phyloP scores from a whole-genome alignment of 768 basidiomycete species.

The Russula sp. region DNA sequence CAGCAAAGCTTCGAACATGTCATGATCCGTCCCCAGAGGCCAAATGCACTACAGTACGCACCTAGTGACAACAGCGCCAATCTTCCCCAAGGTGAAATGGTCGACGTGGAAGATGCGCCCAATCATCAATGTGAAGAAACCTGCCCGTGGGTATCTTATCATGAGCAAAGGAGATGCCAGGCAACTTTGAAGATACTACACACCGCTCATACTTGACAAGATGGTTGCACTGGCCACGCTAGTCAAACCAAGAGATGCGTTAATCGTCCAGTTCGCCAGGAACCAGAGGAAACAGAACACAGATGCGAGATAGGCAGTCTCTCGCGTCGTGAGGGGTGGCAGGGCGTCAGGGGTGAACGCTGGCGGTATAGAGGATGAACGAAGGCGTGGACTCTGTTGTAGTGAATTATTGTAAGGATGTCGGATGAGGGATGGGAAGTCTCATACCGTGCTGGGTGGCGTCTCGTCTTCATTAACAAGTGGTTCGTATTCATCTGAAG shows the following conservation, averaged over 20 bases:
- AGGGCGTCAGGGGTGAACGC: slow-evolving; percentile 22
- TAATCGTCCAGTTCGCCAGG: slow-evolving; percentile 88
- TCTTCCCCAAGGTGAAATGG: slow-evolving; percentile 64
- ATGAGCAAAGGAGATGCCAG: slow-evolving; percentile 2
- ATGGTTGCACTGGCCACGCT: slow-evolving; percentile 95
- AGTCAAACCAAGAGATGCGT: slow-evolving; percentile 79
- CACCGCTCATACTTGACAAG: slow-evolving; percentile 85
- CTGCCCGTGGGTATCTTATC: slow-evolving; percentile 40
- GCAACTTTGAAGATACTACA: slow-evolving; percentile 31
- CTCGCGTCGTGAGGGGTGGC: slow-evolving; percentile 52
- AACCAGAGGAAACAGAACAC: slow-evolving; percentile 92
- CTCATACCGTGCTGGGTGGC: slow-evolving; percentile 24
- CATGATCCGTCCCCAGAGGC: neutral
- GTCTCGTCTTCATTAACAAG: slow-evolving; percentile 32
- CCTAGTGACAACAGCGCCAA: slow-evolving; percentile 78
- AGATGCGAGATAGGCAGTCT: slow-evolving; percentile 78
- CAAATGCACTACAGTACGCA: slow-evolving; percentile 37
- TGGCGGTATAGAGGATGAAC: slow-evolving; percentile 5
- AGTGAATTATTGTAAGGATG: neutral
- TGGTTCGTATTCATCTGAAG: slow-evolving; percentile 34
- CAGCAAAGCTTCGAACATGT: slow-evolving; percentile 55
- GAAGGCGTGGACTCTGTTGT: slow-evolving; percentile 14
- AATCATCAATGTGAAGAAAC: slow-evolving; percentile 88
- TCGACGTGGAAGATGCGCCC: slow-evolving; percentile 85
- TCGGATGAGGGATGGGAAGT: neutral